Conservation (phyloP, 2,329 filamentous ascomycete species). For the Hypomyces perniciosus region DNA sequence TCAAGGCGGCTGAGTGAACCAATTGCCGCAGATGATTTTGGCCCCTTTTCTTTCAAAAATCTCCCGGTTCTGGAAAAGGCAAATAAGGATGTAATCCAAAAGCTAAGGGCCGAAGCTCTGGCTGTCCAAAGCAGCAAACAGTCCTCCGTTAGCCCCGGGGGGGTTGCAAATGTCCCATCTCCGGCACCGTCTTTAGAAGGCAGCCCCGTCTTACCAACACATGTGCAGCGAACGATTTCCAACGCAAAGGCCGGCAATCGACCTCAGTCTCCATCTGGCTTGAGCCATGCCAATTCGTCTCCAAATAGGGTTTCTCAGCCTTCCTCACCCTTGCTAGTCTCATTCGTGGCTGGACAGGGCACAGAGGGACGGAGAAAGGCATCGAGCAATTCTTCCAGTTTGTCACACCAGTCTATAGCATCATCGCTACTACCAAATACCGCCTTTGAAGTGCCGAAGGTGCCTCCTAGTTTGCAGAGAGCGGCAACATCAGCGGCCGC, state of each 20-base stretch:
- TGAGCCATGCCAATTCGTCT: conserved; percentile 76
- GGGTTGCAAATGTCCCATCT: conserved; percentile 41
- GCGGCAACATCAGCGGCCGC: conserved; percentile 48
- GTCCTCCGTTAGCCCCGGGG: conserved; percentile 39
- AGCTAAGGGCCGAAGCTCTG: conserved; percentile 84
- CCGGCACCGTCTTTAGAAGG: conserved; percentile 71
- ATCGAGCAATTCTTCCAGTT: conserved; percentile 78
- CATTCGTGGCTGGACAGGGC: conserved; percentile 81
- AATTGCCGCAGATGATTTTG: conserved; percentile 84
- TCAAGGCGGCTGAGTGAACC: conserved; percentile 87
- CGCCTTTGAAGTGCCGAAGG: conserved; percentile 63
- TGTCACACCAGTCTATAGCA: conserved; percentile 68
- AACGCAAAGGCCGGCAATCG: conserved; percentile 72
- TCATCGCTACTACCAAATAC: conserved; percentile 62
- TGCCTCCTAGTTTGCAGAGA: conserved; percentile 54
- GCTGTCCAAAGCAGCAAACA: conserved; percentile 53
- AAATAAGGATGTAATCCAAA: conserved; percentile 98
- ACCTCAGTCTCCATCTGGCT: conserved; percentile 77
- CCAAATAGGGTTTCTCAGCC: conserved; percentile 75
- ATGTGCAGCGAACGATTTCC: conserved; percentile 75
- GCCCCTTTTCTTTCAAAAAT: conserved; percentile 95
- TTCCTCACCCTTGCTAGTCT: conserved; percentile 74
- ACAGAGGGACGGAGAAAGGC: conserved; percentile 79
- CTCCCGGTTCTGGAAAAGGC: conserved; percentile 93
- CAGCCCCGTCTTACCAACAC: conserved; percentile 74